A percentile compares a stretch with the other conserved stretches of the same genome.
Conservation (phyloP, 208 protist genomes). For the Leishmania lainsoni region DNA sequence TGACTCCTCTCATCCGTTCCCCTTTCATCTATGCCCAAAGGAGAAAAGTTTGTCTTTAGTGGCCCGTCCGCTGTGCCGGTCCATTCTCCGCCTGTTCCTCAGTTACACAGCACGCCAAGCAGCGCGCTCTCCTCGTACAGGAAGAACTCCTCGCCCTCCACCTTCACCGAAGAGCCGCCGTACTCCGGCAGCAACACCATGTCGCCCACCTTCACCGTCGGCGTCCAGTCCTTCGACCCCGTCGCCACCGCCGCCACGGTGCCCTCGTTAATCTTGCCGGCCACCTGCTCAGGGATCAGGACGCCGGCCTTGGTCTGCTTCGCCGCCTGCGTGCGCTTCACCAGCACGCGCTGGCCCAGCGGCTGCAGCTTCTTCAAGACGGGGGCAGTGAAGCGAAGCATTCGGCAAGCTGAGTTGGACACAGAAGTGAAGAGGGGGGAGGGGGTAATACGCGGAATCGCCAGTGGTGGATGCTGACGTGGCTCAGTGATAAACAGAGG, state of each 20-base stretch:
- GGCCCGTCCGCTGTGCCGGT: background rate
- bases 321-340: constrained; percentile 85
- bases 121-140: constrained; percentile 90
- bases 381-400: constrained; percentile 80
- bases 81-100: constrained; percentile 13
- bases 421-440: background rate
- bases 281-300: constrained; percentile 92
- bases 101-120: constrained; percentile 83
- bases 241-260: constrained; percentile 89
- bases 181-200: constrained; percentile 92
- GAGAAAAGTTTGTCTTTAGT: background rate
- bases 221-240: constrained; percentile 90
- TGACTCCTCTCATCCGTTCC: background rate
- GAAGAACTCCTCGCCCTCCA: constrained; percentile 93
- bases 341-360: constrained; percentile 89
- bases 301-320: constrained; percentile 93
- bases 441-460: background rate
- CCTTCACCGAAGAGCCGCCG: constrained; percentile 86
- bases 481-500: background rate
- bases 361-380: constrained; percentile 90
- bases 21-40: background rate
- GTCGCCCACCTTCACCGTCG: constrained; percentile 90
- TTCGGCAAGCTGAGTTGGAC: constrained; percentile 11
- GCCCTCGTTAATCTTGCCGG: constrained; percentile 93
- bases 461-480: background rate